phyloP scores from a whole-genome alignment of 78 protist genomes.

The Dictyostelium citrinum region DNA sequence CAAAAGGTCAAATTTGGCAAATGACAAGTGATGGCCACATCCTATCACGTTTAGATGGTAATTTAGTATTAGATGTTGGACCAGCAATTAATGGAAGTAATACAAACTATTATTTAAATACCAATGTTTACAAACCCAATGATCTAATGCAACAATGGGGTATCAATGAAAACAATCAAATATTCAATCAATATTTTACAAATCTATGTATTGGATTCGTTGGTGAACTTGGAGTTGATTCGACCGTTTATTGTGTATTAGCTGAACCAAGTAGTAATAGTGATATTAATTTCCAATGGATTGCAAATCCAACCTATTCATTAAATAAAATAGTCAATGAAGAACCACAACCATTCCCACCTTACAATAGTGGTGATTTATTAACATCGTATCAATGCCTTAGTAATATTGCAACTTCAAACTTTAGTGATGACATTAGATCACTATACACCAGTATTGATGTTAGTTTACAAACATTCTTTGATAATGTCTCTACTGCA shows the following conservation, averaged over 20 bases:
- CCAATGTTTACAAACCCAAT: background rate
- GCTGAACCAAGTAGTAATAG: background rate
- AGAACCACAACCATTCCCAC: background rate
- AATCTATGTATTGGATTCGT: background rate
- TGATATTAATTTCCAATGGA: background rate
- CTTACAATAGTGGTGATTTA: background rate
- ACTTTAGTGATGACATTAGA: background rate
- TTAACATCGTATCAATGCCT: background rate
- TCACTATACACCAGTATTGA: background rate
- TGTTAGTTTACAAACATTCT: background rate
- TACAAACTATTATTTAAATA: background rate
- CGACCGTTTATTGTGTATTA: background rate
- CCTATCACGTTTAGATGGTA: background rate
- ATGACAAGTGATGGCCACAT: slow-evolving; percentile 5
- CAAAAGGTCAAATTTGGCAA: slow-evolving; percentile 5
- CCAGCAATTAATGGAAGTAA: background rate
- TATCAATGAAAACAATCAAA: background rate
- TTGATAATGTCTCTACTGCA: background rate
- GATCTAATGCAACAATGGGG: background rate
- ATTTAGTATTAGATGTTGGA: background rate
- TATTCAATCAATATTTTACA: background rate
- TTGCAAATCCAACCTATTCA: background rate
- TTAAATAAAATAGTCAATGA: background rate
- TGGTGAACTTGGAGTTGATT: background rate
- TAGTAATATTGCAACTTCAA: background rate